Conservation (phyloP, 75 land plant genomes). For the Gnetum montanum region DNA sequence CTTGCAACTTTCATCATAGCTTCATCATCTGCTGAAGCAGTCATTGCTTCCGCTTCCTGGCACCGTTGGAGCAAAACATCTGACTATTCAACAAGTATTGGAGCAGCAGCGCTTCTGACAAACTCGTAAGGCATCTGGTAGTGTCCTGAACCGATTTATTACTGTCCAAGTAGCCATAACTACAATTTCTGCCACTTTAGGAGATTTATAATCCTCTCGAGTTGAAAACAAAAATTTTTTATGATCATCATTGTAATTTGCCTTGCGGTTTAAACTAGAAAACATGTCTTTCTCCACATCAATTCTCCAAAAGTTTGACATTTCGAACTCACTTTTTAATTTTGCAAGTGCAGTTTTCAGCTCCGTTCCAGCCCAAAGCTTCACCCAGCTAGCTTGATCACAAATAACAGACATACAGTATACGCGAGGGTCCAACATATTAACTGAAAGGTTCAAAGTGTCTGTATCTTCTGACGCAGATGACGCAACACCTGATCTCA, state of each 20-base stretch:
- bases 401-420: constrained; percentile 61
- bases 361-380: constrained; percentile 86
- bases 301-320: constrained; percentile 50
- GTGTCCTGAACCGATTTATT: constrained; percentile 60
- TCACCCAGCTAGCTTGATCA: constrained; percentile 89
- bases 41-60: constrained; percentile 88
- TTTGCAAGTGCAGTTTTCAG: constrained; percentile 49
- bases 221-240: constrained; percentile 10
- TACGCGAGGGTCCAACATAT: constrained; percentile 15
- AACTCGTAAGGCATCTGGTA: constrained; percentile 53
- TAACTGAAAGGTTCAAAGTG: constrained; percentile 17
- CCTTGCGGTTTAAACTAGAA: neutral
- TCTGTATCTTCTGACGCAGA: constrained; percentile 34
- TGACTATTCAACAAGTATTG: constrained; percentile 40
- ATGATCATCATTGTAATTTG: neutral
- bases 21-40: constrained; percentile 75
- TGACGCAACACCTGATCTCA: constrained; percentile 31
- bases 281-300: constrained; percentile 9
- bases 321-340: constrained; percentile 36
- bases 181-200: constrained; percentile 41
- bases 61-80: constrained; percentile 61
- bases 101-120: constrained; percentile 34
- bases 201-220: constrained; percentile 53
- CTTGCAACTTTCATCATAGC: constrained; percentile 53
- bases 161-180: constrained; percentile 37